A percentile compares a stretch with the other conserved stretches of the same genome.
Evolutionary conservation across 1,284 basidiomycete genomes (phyloP).

Genomic region (Cutaneotrichosporon dermatis): DNA sequence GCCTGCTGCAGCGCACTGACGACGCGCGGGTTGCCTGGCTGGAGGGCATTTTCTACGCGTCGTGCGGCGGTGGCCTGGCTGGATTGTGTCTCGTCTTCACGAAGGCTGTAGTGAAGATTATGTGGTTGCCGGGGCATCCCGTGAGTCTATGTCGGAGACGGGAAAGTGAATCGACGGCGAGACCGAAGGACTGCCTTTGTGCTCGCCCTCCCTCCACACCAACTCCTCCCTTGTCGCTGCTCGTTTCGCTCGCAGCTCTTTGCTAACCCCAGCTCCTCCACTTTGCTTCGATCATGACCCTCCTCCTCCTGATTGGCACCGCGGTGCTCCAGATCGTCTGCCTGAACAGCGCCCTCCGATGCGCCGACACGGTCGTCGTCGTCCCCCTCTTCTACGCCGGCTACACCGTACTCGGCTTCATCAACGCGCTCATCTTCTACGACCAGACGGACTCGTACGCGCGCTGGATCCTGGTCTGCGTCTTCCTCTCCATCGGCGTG

Average conservation of each 20-base stretch:
- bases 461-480: slow-evolving; percentile 77
- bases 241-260: no score
- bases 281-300: slow-evolving; percentile 74
- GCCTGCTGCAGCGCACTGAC: slow-evolving; percentile 69
- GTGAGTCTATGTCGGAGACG: no score
- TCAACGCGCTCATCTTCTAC: slow-evolving; percentile 89
- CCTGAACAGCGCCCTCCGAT: slow-evolving; percentile 74
- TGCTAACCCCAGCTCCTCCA: slow-evolving; percentile 58
- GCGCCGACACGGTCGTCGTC: slow-evolving; percentile 60
- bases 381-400: slow-evolving; percentile 67
- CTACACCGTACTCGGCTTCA: slow-evolving; percentile 67
- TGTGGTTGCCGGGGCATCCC: no score
- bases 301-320: slow-evolving; percentile 69
- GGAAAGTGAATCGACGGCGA: no score
- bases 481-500: slow-evolving; percentile 75
- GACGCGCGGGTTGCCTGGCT: slow-evolving; percentile 81
- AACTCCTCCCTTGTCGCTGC: no score
- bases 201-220: no score
- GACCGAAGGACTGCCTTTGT: no score
- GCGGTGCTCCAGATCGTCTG: slow-evolving; percentile 86
- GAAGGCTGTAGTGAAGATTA: slow-evolving; percentile 59
- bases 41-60: slow-evolving; percentile 86
- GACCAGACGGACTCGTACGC: slow-evolving; percentile 75
- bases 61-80: slow-evolving; percentile 79
- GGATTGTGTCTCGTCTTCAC: slow-evolving; percentile 87